phyloP scores from a whole-genome alignment of 768 basidiomycete species.

The Calocybe indica region DNA sequence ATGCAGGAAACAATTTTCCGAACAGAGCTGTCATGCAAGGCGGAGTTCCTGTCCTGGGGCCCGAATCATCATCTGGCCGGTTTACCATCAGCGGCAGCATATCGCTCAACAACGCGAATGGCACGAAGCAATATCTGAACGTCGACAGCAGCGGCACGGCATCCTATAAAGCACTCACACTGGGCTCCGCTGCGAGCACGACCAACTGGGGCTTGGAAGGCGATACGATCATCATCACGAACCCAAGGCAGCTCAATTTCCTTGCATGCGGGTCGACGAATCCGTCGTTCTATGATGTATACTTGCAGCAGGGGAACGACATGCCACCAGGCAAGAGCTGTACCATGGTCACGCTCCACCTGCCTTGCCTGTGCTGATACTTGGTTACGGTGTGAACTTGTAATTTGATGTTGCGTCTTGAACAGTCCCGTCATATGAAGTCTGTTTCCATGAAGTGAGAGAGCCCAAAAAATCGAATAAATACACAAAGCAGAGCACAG shows the following conservation, averaged over 20 bases:
- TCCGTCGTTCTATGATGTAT: constrained; percentile 37
- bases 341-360: constrained; percentile 33
- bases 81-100: constrained; percentile 46
- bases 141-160: constrained; percentile 33
- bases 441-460: too few relatives aligned
- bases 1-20: too few relatives aligned
- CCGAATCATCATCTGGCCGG: constrained; percentile 42
- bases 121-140: constrained; percentile 43
- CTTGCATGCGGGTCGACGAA: constrained; percentile 41
- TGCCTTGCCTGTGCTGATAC: constrained; percentile 36
- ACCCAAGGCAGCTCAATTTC: constrained; percentile 49
- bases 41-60: constrained; percentile 44
- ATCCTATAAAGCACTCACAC: constrained; percentile 43
- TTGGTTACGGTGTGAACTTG: too few relatives aligned
- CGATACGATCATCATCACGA: constrained; percentile 52
- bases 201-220: constrained; percentile 54
- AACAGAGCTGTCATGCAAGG: constrained; percentile 19
- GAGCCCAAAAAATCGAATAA: too few relatives aligned
- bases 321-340: constrained; percentile 32
- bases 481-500: too few relatives aligned
- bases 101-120: constrained; percentile 33
- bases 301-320: constrained; percentile 46
- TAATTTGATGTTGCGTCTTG: too few relatives aligned
- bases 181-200: constrained; percentile 40
- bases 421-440: too few relatives aligned